A percentile compares a stretch with the other conserved stretches of the same genome.
Conservation (phyloP, 2,329 filamentous ascomycete genomes). For the Colletotrichum acutatum region DNA sequence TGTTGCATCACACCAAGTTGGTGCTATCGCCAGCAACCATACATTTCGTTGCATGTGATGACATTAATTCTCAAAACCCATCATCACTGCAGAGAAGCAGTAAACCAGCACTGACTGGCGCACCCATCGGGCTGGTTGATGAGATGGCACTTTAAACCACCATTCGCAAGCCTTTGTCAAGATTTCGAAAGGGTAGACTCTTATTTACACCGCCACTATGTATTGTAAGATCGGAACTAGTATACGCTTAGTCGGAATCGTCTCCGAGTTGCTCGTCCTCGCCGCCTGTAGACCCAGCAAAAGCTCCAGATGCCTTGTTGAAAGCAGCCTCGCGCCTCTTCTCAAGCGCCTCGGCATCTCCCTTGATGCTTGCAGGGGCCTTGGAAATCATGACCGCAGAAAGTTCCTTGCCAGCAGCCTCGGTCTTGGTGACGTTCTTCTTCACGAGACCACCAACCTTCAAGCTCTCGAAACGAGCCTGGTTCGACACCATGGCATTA, state of each 20-base stretch:
- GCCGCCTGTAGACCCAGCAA: conserved; percentile 14
- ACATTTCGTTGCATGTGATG: background rate
- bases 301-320: conserved; percentile 13
- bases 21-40: background rate
- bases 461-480: conserved; percentile 16
- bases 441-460: conserved; percentile 25
- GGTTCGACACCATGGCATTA: conserved; percentile 20
- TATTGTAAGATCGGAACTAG: background rate
- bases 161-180: too few relatives aligned
- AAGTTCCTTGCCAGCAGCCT: conserved; percentile 23
- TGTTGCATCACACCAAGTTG: background rate
- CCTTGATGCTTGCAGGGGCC: conserved; percentile 7
- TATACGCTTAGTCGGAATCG: conserved; percentile 12
- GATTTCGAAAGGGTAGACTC: background rate
- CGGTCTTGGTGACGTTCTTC: conserved; percentile 29
- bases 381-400: conserved; percentile 17
- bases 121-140: background rate
- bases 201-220: background rate
- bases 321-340: conserved; percentile 25
- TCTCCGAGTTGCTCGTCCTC: conserved; percentile 27
- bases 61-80: background rate
- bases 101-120: background rate
- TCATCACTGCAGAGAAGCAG: background rate
- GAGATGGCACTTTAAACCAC: background rate
- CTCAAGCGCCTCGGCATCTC: conserved; percentile 14